Evolutionary conservation across 352 stramenopile species (phyloP).

Genomic region (Plasmopara halstedii): DNA sequence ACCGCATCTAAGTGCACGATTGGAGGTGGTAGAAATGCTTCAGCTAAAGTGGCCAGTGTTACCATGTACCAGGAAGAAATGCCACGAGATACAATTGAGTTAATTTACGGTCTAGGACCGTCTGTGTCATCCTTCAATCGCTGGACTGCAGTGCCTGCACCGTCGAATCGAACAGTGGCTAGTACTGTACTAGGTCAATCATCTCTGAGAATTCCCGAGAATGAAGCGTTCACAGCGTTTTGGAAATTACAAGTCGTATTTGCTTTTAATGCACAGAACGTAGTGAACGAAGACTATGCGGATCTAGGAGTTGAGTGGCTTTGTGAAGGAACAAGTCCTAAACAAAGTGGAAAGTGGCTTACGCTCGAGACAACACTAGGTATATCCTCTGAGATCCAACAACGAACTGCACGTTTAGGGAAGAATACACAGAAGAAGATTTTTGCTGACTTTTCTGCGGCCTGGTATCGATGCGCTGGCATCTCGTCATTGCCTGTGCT

Average conservation of each 20-base stretch:
- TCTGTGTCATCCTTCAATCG: constrained; percentile 54
- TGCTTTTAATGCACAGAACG: constrained; percentile 55
- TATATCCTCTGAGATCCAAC: constrained; percentile 62
- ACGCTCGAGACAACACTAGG: constrained; percentile 45
- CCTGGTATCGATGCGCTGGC: constrained; percentile 52
- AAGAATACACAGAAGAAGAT: constrained; percentile 48
- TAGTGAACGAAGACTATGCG: constrained; percentile 46
- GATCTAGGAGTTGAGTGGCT: constrained; percentile 69
- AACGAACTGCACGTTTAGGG: constrained; percentile 54
- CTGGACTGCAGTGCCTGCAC: constrained; percentile 24
- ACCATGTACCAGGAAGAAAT: constrained; percentile 82
- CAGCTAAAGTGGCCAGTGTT: constrained; percentile 50
- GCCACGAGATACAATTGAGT: constrained; percentile 33
- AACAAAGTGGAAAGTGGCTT: constrained; percentile 52
- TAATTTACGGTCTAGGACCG: constrained; percentile 57
- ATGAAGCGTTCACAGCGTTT: constrained; percentile 29
- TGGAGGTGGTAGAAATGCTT: constrained; percentile 35
- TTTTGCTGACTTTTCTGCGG: constrained; percentile 30
- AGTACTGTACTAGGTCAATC: constrained; percentile 42
- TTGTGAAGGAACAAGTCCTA: constrained; percentile 39
- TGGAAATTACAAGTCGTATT: constrained; percentile 70
- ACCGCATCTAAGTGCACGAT: constrained; percentile 68
- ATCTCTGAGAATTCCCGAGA: constrained; percentile 31
- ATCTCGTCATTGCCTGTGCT: constrained; percentile 44
- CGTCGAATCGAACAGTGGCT: constrained; percentile 27